phyloP scores from a whole-genome alignment of 1,284 basidiomycete genomes.

The Cutaneotrichosporon mucoides region DNA sequence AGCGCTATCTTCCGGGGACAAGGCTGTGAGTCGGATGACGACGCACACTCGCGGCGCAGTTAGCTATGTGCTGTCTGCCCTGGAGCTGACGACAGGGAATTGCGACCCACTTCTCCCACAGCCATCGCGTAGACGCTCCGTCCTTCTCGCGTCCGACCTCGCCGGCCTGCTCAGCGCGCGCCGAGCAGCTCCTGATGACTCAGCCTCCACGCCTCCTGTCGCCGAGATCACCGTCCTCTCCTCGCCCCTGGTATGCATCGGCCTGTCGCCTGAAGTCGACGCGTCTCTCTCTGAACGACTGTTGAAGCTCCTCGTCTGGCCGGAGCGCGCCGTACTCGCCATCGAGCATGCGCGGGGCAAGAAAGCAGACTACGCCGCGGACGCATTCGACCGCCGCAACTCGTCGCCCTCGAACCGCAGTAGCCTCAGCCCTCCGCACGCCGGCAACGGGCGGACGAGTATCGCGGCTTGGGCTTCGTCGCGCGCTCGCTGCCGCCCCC shows the following conservation, averaged over 20 bases:
- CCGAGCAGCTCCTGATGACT: neutral
- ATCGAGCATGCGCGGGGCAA: constrained; percentile 2
- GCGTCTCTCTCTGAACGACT: constrained; percentile 22
- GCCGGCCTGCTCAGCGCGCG: neutral
- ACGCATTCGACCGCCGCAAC: neutral
- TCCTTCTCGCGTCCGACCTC: constrained; percentile 12
- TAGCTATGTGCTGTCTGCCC: neutral
- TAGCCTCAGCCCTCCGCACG: too few relatives aligned
- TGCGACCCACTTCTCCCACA: constrained; percentile 18
- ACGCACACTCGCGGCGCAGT: neutral
- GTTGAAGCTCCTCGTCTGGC: constrained; percentile 40
- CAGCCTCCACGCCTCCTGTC: constrained; percentile 12
- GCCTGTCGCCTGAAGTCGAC: constrained; percentile 26
- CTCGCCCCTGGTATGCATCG: constrained; percentile 37
- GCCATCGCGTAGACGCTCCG: constrained; percentile 24
- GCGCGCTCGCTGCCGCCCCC: neutral
- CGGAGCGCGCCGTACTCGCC: constrained; percentile 20
- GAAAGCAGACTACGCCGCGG: neutral
- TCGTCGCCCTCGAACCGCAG: neutral
- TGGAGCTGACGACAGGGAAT: constrained; percentile 24
- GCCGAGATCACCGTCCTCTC: constrained; percentile 37
- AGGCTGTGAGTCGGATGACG: constrained; percentile 38
- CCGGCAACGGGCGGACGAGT: neutral
- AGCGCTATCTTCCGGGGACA: constrained; percentile 30
- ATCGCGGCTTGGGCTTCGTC: neutral